Evolutionary conservation across 305 asterid species (phyloP), one percentile per base, ranked within the genome.

Genomic region (Fraxinus angustifolia): DNA sequence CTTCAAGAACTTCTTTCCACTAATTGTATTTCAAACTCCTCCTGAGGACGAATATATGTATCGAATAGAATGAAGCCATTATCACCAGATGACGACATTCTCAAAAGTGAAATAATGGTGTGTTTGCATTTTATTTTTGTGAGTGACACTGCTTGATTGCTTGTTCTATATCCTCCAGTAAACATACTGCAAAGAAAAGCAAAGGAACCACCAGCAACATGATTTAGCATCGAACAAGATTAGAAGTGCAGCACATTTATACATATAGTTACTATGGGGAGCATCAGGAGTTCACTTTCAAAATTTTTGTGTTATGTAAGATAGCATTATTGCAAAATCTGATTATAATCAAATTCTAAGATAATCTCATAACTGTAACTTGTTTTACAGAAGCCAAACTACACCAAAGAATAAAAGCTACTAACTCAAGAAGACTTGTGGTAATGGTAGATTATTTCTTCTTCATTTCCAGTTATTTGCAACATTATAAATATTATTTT

Each of bases 61-160:
- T 77, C 89, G 79, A 79, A 70, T 79, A 79, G 89, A 82, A 84
- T 80, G 71, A 77, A 82, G 88, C 82, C 82, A 82, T 84, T 77
- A 78, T 70, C 75, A 33, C 7, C 12, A 11, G 42, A 77, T 74
- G 28, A 56, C 80, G 38, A 56, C 67, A 62, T 79, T 83, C 84
- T 56, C 77, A 73, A 1, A 50, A 48, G 21, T 14, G 58, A 78
- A 82, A 76, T 19, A 31, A 70, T 33, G 75, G 74, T 65, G 82
- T 48, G 70, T 75, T 65, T 71, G 80, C 77, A 77, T 73, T 78
- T 85, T 82, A 86, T 82, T 84, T 85, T 77, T 81, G 82, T 79
- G 80, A 65, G 75, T 78, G 83, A 75, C 84, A 78, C 76, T 70
- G 88, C 76, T 23, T 81, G 71, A 83, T 79, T 68, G 79, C 84